Percentiles rank a stretch among this genome's conserved stretches.
Conservation (phyloP, 257 asterid species). For the Leonotis leonurus region DNA sequence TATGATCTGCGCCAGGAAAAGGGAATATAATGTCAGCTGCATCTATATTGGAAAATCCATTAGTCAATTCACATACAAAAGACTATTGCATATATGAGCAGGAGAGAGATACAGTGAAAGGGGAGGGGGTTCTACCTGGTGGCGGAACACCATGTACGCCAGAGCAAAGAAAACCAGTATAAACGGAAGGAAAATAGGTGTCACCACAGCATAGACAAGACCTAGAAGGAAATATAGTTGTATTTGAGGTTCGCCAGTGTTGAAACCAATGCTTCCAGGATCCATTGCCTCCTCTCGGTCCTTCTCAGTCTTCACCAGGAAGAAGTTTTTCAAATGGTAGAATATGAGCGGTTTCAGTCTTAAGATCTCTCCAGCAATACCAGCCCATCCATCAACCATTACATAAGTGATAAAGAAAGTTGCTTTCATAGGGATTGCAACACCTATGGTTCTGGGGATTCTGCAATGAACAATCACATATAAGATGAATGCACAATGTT, state of each 20-base stretch:
- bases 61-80: neutral
- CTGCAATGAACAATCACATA: slow-evolving; percentile 36
- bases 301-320: slow-evolving; percentile 84
- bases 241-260: slow-evolving; percentile 95
- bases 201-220: slow-evolving; percentile 81
- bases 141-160: slow-evolving; percentile 75
- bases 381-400: slow-evolving; percentile 98
- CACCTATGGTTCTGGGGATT: slow-evolving; percentile 61
- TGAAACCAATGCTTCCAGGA: slow-evolving; percentile 84
- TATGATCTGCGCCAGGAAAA: slow-evolving; percentile 50
- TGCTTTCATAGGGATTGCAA: slow-evolving; percentile 91
- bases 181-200: slow-evolving; percentile 86
- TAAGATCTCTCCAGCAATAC: slow-evolving; percentile 83
- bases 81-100: neutral
- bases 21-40: neutral
- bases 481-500: neutral
- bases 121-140: slow-evolving; percentile 47
- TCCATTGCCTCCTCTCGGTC: slow-evolving; percentile 88
- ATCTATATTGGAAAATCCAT: neutral
- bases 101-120: neutral
- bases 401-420: slow-evolving; percentile 83
- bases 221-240: slow-evolving; percentile 90
- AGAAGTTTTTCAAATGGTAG: slow-evolving; percentile 70
- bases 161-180: slow-evolving; percentile 74
- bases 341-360: slow-evolving; percentile 71